These are phyloP conservation scores for Cystobasidium sp. DNA, from an alignment of 1,284 basidiomycete species.

Conservation along the genomic window DNA sequence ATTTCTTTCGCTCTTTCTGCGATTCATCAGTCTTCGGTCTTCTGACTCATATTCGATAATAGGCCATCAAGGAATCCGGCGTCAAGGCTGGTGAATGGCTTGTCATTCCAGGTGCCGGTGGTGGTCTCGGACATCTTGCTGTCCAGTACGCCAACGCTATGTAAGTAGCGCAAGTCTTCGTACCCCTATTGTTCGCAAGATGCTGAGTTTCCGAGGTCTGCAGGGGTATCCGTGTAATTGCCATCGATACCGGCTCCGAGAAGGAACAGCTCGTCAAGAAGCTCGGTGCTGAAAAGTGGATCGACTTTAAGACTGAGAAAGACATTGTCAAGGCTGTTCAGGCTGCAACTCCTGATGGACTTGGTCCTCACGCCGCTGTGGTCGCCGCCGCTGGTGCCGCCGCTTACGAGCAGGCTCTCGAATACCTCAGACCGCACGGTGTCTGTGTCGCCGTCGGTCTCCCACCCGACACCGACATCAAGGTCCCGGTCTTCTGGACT, in stretches of 20 bases:
- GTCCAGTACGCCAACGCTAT: constrained; percentile 68
- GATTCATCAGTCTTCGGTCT: not conserved
- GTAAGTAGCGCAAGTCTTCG: too few species aligned
- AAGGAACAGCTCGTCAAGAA: constrained; percentile 57
- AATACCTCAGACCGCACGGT: constrained; percentile 46
- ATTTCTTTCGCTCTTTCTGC: too few species aligned
- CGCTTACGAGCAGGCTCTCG: constrained; percentile 46
- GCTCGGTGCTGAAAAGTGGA: constrained; percentile 58
- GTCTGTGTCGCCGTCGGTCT: constrained; percentile 47
- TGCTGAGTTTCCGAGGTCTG: not conserved
- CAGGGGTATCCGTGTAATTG: constrained; percentile 70
- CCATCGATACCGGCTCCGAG: constrained; percentile 67
- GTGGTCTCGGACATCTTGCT: constrained; percentile 63
- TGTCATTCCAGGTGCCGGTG: constrained; percentile 76
- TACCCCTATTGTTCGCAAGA: too few species aligned
- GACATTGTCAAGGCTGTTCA: constrained; percentile 65
- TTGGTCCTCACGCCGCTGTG: constrained; percentile 68
- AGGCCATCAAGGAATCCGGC: constrained; percentile 73
- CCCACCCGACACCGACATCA: constrained; percentile 44
- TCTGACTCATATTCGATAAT: not conserved
- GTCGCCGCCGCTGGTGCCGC: constrained; percentile 41
- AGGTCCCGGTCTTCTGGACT: constrained; percentile 71
- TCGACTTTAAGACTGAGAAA: constrained; percentile 54
- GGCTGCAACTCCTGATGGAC: constrained; percentile 67
- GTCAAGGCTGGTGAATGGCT: constrained; percentile 78